These are phyloP conservation scores for Leishmania guyanensis DNA, from an alignment of 208 protist genomes.

Conservation along the genomic window DNA sequence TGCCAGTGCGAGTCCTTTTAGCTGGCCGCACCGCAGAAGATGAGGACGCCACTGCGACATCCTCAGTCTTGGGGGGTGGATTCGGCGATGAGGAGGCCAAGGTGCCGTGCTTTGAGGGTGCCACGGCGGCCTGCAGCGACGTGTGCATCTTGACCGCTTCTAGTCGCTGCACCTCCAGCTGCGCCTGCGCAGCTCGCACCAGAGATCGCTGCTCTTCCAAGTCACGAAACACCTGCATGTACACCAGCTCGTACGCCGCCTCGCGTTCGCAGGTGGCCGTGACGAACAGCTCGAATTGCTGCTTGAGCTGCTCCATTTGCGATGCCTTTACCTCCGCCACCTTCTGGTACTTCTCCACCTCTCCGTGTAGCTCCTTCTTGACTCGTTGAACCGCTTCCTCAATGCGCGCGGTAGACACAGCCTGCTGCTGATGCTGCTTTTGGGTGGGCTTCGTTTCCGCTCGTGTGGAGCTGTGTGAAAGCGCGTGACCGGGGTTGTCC, in stretches of 20 bases:
- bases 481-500: neutral
- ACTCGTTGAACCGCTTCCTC: slow-evolving; percentile 28
- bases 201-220: slow-evolving; percentile 43
- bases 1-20: slow-evolving; percentile 7
- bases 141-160: slow-evolving; percentile 11
- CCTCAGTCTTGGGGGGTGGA: neutral
- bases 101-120: neutral
- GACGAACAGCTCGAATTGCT: slow-evolving; percentile 73
- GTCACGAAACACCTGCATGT: slow-evolving; percentile 46
- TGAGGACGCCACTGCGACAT: neutral
- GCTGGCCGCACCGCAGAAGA: neutral
- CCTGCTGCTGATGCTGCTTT: neutral
- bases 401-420: slow-evolving; percentile 18
- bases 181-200: slow-evolving; percentile 39
- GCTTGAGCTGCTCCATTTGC: slow-evolving; percentile 36
- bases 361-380: slow-evolving; percentile 28
- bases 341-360: slow-evolving; percentile 23
- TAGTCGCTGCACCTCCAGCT: slow-evolving; percentile 37
- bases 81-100: neutral
- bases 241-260: slow-evolving; percentile 64
- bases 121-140: slow-evolving; percentile 13
- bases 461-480: neutral
- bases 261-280: slow-evolving; percentile 67
- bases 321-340: slow-evolving; percentile 30
- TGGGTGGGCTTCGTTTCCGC: neutral